These are phyloP conservation scores for Kwoniella dendrophila DNA, from an alignment of 768 basidiomycete species.

Conservation along the genomic window DNA sequence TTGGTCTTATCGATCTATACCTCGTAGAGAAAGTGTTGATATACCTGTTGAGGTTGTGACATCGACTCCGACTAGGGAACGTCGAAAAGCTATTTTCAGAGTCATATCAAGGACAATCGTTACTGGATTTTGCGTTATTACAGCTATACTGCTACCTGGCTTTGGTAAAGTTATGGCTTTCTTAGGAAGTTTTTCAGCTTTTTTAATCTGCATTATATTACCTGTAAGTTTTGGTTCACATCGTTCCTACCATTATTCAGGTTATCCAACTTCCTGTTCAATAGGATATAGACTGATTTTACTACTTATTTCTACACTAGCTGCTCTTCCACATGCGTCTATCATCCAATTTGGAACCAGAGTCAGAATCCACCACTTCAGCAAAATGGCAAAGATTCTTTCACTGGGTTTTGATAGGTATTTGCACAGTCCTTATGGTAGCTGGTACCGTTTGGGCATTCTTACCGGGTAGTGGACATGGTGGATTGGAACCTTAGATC, in stretches of 20 bases:
- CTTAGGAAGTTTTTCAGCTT: constrained; percentile 83
- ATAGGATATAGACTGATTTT: neutral
- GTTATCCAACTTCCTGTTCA: neutral
- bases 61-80: neutral
- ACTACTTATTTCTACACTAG: constrained; percentile 20
- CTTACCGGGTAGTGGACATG: constrained; percentile 38
- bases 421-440: constrained; percentile 67
- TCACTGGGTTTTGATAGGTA: constrained; percentile 64
- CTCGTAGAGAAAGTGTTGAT: neutral
- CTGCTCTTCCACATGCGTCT: constrained; percentile 46
- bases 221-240: constrained; percentile 63
- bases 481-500: constrained; percentile 12
- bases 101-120: constrained; percentile 65
- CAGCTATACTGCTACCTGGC: constrained; percentile 75
- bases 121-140: constrained; percentile 65
- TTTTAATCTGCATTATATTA: constrained; percentile 72
- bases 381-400: constrained; percentile 32
- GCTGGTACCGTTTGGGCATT: constrained; percentile 78
- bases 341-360: constrained; percentile 23
- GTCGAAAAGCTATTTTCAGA: constrained; percentile 34
- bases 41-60: neutral
- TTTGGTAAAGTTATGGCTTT: constrained; percentile 80
- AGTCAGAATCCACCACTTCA: neutral
- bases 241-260: too few relatives aligned
- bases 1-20: constrained; percentile 1